phyloP scores from a whole-genome alignment of 1,284 basidiomycete species.

The Rhodotorula sp. region DNA sequence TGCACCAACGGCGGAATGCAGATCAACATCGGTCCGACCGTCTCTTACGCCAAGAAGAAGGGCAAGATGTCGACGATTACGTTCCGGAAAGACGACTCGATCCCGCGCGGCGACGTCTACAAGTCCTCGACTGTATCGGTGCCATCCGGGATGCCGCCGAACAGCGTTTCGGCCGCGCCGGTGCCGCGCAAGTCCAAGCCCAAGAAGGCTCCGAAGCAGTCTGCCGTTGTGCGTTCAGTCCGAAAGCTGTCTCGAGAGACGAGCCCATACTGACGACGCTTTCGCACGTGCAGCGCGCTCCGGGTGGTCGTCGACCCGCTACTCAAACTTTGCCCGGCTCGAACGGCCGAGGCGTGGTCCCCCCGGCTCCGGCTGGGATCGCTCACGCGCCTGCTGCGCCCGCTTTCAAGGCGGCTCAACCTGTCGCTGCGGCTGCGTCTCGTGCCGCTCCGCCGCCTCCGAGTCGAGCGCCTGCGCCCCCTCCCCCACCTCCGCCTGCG shows the following conservation, averaged over 20 bases:
- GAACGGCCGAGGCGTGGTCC: constrained; percentile 13
- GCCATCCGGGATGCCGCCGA: constrained; percentile 78
- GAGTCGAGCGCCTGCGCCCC: constrained; percentile 46
- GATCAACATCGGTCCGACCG: constrained; percentile 67
- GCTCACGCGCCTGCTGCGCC: constrained; percentile 30
- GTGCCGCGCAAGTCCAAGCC: constrained; percentile 72
- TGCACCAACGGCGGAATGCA: constrained; percentile 74
- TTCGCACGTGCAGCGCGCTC: constrained; percentile 35
- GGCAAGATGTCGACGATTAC: constrained; percentile 89
- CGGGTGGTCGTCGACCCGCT: constrained; percentile 43
- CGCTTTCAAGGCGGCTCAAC: neutral
- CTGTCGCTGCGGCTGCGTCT: constrained; percentile 6
- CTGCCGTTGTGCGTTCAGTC: constrained; percentile 14
- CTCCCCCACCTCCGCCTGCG: constrained; percentile 53
- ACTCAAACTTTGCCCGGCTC: constrained; percentile 48
- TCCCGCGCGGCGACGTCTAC: constrained; percentile 79
- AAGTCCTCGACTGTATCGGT: constrained; percentile 92
- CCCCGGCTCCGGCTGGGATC: constrained; percentile 26
- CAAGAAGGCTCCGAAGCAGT: constrained; percentile 54
- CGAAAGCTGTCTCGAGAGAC: too few species aligned
- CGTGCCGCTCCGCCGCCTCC: constrained; percentile 34
- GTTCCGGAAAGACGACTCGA: constrained; percentile 82
- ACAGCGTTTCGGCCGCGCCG: constrained; percentile 74
- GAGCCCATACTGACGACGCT: neutral
- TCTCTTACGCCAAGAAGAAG: constrained; percentile 94